phyloP scores from a whole-genome alignment of 129 eudicot genomes.

The Smallanthus sonchifolius region DNA sequence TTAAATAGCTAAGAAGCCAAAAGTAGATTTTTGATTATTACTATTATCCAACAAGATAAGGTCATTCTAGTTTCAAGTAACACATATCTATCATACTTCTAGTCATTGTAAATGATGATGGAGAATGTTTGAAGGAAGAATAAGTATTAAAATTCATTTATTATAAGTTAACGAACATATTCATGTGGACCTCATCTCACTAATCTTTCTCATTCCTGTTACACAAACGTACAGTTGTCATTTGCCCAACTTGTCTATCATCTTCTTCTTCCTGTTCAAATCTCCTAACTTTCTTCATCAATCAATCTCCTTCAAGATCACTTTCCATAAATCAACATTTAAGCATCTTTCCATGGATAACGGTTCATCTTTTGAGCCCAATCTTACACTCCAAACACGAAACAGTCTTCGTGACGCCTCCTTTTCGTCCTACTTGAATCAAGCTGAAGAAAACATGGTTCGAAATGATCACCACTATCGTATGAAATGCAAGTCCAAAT shows the following conservation, averaged over 20 bases:
- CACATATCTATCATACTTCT: no score
- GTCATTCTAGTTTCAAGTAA: no score
- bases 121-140: background rate
- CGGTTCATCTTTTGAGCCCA: conserved; percentile 30
- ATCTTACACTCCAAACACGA: conserved; percentile 33
- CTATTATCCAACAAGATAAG: no score
- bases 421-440: conserved; percentile 60
- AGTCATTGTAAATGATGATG: background rate
- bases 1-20: no score
- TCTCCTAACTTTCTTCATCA: conserved; percentile 2
- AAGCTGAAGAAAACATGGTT: conserved; percentile 40
- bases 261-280: conserved; percentile 19
- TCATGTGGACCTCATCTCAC: conserved; percentile 35
- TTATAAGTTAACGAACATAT: conserved; percentile 14
- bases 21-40: no score
- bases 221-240: conserved; percentile 27
- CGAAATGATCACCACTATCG: conserved; percentile 20
- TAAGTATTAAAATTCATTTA: background rate
- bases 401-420: conserved; percentile 49
- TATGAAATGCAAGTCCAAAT: conserved; percentile 19
- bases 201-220: conserved; percentile 23
- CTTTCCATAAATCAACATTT: background rate
- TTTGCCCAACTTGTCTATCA: conserved; percentile 25
- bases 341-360: conserved; percentile 17
- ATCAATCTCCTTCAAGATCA: conserved; percentile 9